A percentile compares a stretch with the other conserved stretches of the same genome.
phyloP scores from a whole-genome alignment of 192 early-diverging fungal species.

The Coemansia sp. region DNA sequence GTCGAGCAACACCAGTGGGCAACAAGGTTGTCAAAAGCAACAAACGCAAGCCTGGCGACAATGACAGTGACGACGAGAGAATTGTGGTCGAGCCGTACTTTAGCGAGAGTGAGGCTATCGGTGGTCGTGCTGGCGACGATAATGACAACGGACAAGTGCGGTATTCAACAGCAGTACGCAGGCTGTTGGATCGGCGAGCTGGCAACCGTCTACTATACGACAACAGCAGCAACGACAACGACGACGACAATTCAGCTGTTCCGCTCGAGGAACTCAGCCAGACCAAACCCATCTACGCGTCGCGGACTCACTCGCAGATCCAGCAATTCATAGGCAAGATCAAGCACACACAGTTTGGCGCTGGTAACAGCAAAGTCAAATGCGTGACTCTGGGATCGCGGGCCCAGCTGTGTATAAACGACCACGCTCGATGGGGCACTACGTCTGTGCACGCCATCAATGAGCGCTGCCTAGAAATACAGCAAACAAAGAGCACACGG shows the following conservation, averaged over 20 bases:
- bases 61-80: conserved; percentile 38
- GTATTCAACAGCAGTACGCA: conserved; percentile 57
- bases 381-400: conserved; percentile 78
- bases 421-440: conserved; percentile 57
- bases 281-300: conserved; percentile 62
- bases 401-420: conserved; percentile 80
- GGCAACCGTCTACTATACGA: conserved; percentile 4
- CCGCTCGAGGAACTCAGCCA: conserved; percentile 48
- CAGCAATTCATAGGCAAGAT: conserved; percentile 85
- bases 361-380: conserved; percentile 50
- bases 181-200: conserved; percentile 52
- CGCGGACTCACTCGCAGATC: conserved; percentile 88
- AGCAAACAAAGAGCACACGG: conserved; percentile 40
- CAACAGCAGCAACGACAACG: conserved; percentile 12
- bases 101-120: conserved; percentile 55
- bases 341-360: conserved; percentile 68
- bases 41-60: conserved; percentile 5
- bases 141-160: conserved; percentile 40
- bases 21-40: background rate
- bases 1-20: background rate
- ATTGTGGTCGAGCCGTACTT: conserved; percentile 63
- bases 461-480: conserved; percentile 82
- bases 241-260: conserved; percentile 18
- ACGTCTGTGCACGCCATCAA: conserved; percentile 55
- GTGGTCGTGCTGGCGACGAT: background rate